phyloP scores from a whole-genome alignment of 768 basidiomycete species.

The Leccinum olivaceopallidum region DNA sequence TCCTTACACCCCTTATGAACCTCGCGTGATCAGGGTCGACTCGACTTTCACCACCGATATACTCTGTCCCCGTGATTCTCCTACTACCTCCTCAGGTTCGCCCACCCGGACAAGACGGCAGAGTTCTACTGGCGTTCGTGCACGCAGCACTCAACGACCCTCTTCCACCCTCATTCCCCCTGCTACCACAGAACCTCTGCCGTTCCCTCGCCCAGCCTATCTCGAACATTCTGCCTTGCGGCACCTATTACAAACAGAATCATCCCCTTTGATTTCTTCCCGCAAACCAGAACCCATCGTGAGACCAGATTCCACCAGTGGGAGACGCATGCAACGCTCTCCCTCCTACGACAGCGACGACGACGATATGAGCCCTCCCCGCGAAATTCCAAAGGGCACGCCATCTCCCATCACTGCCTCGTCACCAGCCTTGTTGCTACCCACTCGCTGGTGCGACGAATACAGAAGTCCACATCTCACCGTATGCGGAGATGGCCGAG shows the following conservation, averaged over 20 bases:
- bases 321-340: constrained; percentile 35
- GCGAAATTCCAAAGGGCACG: constrained; percentile 34
- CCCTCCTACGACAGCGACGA: constrained; percentile 65
- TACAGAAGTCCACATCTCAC: constrained; percentile 58
- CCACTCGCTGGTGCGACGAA: constrained; percentile 79
- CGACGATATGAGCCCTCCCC: constrained; percentile 57
- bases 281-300: constrained; percentile 38
- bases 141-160: constrained; percentile 25
- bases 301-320: constrained; percentile 21
- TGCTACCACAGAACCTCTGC: constrained; percentile 29
- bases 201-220: constrained; percentile 70
- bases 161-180: constrained; percentile 31
- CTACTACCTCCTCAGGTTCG: constrained; percentile 41
- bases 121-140: constrained; percentile 38
- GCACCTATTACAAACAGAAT: constrained; percentile 61
- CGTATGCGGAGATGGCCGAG: constrained; percentile 70
- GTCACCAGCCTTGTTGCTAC: constrained; percentile 54
- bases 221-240: constrained; percentile 76
- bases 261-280: constrained; percentile 36
- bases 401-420: constrained; percentile 21
- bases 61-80: constrained; percentile 38
- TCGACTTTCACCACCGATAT: constrained; percentile 43
- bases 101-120: constrained; percentile 49
- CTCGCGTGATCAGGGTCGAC: constrained; percentile 67
- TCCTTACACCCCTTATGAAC: constrained; percentile 49